These are phyloP conservation scores for Apiospora saccharicola DNA, from an alignment of 2,329 filamentous ascomycete species.

Conservation along the genomic window DNA sequence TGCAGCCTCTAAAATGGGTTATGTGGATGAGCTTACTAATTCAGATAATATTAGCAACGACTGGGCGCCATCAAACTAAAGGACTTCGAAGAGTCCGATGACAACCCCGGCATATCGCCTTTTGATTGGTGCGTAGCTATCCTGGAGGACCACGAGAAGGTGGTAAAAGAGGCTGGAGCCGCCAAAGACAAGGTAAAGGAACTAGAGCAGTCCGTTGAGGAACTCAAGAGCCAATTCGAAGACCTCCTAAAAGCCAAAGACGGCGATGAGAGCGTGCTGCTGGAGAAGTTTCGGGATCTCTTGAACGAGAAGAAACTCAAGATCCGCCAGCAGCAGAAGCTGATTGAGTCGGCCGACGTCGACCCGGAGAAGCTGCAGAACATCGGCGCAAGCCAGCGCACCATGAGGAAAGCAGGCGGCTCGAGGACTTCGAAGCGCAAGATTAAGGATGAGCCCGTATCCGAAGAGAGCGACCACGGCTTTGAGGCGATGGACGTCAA, in stretches of 20 bases:
- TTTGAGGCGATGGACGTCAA: conserved; percentile 62
- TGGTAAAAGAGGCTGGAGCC: conserved; percentile 51
- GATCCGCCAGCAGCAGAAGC: conserved; percentile 75
- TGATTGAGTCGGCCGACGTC: conserved; percentile 58
- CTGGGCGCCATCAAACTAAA: conserved; percentile 70
- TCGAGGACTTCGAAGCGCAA: conserved; percentile 62
- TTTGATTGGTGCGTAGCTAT: conserved; percentile 75
- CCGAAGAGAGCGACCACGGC: conserved; percentile 52
- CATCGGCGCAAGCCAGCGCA: conserved; percentile 36
- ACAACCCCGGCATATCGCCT: conserved; percentile 64
- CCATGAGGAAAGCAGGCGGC: conserved; percentile 37
- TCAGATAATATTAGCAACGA: conserved; percentile 61
- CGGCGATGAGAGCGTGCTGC: conserved; percentile 69
- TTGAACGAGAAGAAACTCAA: conserved; percentile 84
- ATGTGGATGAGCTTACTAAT: conserved; percentile 9
- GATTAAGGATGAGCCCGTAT: conserved; percentile 43
- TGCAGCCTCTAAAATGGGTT: neutral
- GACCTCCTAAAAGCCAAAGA: conserved; percentile 72
- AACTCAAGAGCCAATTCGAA: conserved; percentile 69
- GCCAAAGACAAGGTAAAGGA: conserved; percentile 51
- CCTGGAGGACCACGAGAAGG: conserved; percentile 54
- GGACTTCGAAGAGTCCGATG: conserved; percentile 60
- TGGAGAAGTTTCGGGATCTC: conserved; percentile 74
- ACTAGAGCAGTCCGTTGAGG: conserved; percentile 63
- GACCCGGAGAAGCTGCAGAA: conserved; percentile 46